Percentiles rank a stretch among this genome's conserved stretches.
phyloP scores from a whole-genome alignment of 352 stramenopile genomes.

The Thalassiosira oceanica region DNA sequence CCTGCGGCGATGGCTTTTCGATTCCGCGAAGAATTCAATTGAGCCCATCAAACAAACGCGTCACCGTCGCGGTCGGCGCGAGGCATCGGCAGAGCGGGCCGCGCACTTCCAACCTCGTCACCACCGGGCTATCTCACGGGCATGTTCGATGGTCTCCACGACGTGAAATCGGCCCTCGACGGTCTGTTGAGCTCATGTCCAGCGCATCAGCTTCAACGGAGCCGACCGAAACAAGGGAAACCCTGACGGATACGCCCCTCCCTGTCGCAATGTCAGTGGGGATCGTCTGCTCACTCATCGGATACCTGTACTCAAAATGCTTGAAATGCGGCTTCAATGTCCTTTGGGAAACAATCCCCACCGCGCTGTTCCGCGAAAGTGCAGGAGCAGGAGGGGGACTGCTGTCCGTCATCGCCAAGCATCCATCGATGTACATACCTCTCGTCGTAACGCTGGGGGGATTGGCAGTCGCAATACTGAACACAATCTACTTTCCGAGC shows the following conservation, averaged over 20 bases:
- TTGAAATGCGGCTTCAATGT: conserved; percentile 29
- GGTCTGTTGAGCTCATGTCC: no score
- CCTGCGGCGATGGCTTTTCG: no score
- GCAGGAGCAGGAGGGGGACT: conserved; percentile 1
- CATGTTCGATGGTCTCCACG: no score
- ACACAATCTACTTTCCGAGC: conserved; percentile 13
- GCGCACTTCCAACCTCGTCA: no score
- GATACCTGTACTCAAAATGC: conserved; percentile 34
- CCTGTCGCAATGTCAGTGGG: conserved; percentile 24
- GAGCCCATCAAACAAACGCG: no score
- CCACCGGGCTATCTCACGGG: no score
- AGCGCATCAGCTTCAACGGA: no score
- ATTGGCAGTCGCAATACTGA: conserved; percentile 14
- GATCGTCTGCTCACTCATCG: conserved; percentile 22
- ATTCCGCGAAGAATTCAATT: no score
- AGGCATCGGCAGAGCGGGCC: no score
- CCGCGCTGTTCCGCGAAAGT: not conserved
- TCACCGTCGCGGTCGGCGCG: no score
- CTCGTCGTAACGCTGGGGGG: conserved; percentile 23
- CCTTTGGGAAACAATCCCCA: conserved; percentile 33
- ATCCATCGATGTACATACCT: conserved; percentile 32
- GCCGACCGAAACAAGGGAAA: no score
- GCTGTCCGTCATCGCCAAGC: conserved; percentile 2
- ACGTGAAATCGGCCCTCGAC: no score
- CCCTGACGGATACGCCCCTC: conserved; percentile 12